A percentile compares a stretch with the other conserved stretches of the same genome.
phyloP scores from a whole-genome alignment of 2,329 filamentous ascomycete genomes.

The Cordyceps javanica region DNA sequence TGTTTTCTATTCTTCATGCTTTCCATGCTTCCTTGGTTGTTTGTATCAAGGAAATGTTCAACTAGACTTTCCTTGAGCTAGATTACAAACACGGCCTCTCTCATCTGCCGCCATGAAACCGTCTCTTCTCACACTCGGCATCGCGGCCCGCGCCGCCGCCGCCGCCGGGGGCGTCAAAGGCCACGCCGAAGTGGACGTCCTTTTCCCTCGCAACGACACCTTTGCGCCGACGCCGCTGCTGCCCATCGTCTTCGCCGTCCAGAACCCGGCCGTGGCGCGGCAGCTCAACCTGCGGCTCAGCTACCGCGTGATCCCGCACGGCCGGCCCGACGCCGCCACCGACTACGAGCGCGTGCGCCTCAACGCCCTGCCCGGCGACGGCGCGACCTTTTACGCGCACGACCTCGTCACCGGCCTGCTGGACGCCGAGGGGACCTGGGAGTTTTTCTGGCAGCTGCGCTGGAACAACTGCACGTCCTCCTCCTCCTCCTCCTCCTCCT shows the following conservation, averaged over 20 bases:
- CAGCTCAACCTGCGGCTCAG: not conserved
- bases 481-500: no score
- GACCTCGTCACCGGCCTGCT: not conserved
- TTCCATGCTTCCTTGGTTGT: no score
- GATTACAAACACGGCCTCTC: not conserved
- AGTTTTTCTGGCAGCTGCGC: constrained; percentile 7
- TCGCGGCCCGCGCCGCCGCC: not conserved
- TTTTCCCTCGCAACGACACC: constrained; percentile 6
- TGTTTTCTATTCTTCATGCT: not conserved
- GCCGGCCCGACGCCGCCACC: not conserved
- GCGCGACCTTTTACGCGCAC: not conserved
- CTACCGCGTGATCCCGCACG: constrained; percentile 1
- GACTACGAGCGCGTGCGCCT: not conserved
- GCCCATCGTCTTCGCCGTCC: constrained; percentile 7
- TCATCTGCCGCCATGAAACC: not conserved
- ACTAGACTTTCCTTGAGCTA: no score
- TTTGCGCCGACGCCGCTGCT: not conserved
- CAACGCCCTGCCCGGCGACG: not conserved
- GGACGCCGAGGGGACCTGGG: not conserved
- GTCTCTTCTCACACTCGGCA: not conserved
- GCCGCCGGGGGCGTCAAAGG: not conserved
- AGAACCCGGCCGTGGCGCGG: not conserved
- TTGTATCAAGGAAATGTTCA: no score
- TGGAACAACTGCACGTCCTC: constrained; percentile 2
- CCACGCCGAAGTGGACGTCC: constrained; percentile 6